These are phyloP conservation scores for Trypanosomatidae sp. DNA, from an alignment of 208 protist species.

Conservation along the genomic window DNA sequence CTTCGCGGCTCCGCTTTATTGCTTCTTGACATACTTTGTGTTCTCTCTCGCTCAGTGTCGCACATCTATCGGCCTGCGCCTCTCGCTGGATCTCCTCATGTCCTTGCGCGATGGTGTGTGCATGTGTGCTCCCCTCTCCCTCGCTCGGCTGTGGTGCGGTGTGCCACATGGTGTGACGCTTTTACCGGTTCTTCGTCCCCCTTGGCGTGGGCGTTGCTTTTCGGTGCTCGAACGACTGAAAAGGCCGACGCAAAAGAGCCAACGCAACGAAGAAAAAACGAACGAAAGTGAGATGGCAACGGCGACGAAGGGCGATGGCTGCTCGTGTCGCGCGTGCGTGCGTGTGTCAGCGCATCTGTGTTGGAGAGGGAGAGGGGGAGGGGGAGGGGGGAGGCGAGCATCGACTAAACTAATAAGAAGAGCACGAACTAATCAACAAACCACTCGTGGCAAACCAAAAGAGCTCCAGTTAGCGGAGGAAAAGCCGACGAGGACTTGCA, in stretches of 20 bases:
- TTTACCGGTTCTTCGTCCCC: neutral
- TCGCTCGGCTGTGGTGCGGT: neutral
- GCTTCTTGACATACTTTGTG: neutral
- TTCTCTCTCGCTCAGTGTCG: neutral
- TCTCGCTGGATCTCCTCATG: neutral
- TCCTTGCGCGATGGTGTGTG: neutral
- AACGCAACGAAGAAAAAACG: neutral
- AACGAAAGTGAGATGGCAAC: neutral
- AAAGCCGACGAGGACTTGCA: neutral
- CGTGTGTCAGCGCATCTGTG: neutral
- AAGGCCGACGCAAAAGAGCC: neutral
- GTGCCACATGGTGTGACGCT: neutral
- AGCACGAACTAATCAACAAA: neutral
- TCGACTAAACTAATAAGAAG: neutral
- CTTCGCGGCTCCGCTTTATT: neutral
- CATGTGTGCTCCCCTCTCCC: neutral
- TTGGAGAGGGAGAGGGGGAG: neutral
- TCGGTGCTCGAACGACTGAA: neutral
- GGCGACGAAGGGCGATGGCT: neutral
- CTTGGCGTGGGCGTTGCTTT: neutral
- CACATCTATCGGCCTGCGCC: neutral
- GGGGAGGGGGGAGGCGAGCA: neutral
- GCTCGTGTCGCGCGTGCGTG: neutral
- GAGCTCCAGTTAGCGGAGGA: neutral
- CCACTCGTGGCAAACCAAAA: neutral